These are phyloP conservation scores for Amanita thiersii DNA, from an alignment of 768 basidiomycete species.

Conservation along the genomic window DNA sequence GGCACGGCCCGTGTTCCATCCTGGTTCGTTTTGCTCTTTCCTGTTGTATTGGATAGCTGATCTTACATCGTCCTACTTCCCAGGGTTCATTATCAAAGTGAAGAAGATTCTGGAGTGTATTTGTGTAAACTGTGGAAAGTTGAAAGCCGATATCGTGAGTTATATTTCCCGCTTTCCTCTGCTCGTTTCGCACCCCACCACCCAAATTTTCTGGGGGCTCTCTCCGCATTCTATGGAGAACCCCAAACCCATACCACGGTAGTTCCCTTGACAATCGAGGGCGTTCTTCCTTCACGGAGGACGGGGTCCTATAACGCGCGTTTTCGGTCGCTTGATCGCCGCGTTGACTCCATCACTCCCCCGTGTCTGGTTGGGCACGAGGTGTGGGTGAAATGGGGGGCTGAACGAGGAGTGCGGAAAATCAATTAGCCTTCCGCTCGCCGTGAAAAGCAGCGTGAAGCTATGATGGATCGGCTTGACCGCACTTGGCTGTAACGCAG, in stretches of 20 bases:
- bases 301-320: constrained; percentile 57
- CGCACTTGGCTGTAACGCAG: constrained; percentile 70
- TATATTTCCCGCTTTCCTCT: constrained; percentile 59
- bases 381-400: constrained; percentile 97
- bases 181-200: constrained; percentile 93
- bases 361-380: constrained; percentile 77
- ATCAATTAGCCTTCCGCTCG: constrained; percentile 31
- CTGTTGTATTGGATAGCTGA: constrained; percentile 3
- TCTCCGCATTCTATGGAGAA: constrained; percentile 86
- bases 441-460: constrained; percentile 23
- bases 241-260: constrained; percentile 87
- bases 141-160: constrained; percentile 98
- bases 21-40: constrained; percentile 48
- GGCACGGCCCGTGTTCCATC: constrained; percentile 94
- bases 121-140: constrained; percentile 96
- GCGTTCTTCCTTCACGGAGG: constrained; percentile 76
- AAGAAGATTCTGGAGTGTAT: constrained; percentile 99
- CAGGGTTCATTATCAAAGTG: constrained; percentile 96
- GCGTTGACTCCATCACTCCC: constrained; percentile 60
- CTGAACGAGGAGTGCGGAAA: constrained; percentile 92
- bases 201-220: constrained; percentile 99
- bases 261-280: constrained; percentile 69
- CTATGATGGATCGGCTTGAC: constrained; percentile 40
- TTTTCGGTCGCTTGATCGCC: constrained; percentile 95
- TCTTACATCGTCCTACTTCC: constrained; percentile 1